phyloP scores from a whole-genome alignment of 2,329 filamentous ascomycete species.

The Xylaria sp. region DNA sequence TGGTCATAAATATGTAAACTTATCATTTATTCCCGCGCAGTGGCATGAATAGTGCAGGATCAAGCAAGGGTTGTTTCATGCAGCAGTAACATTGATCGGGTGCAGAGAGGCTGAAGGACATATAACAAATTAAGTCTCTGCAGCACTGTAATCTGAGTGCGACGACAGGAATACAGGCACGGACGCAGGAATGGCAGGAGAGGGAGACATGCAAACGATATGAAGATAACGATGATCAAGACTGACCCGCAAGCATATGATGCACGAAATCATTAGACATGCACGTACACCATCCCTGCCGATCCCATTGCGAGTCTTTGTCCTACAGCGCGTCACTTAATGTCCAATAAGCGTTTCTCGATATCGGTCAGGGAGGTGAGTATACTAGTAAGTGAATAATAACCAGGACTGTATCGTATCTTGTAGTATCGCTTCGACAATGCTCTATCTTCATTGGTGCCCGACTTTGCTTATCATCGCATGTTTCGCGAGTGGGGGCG shows the following conservation, averaged over 20 bases:
- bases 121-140: background rate
- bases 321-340: constrained; percentile 6
- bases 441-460: constrained; percentile 27
- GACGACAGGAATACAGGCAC: background rate
- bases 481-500: constrained; percentile 14
- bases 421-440: constrained; percentile 10
- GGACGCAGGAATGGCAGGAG: background rate
- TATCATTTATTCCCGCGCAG: background rate
- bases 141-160: background rate
- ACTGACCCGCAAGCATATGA: background rate
- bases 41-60: background rate
- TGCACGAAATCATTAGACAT: background rate
- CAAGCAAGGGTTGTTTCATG: background rate
- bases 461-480: constrained; percentile 31
- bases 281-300: background rate
- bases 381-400: background rate
- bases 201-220: constrained; percentile 4
- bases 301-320: background rate
- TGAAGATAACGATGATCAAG: background rate
- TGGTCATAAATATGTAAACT: constrained; percentile 4
- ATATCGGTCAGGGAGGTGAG: constrained; percentile 7
- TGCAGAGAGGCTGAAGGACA: background rate
- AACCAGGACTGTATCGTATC: constrained; percentile 8
- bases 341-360: background rate
- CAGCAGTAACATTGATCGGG: background rate